Conservation (phyloP, 306 rosid genomes). For the Arachis stenosperma region DNA sequence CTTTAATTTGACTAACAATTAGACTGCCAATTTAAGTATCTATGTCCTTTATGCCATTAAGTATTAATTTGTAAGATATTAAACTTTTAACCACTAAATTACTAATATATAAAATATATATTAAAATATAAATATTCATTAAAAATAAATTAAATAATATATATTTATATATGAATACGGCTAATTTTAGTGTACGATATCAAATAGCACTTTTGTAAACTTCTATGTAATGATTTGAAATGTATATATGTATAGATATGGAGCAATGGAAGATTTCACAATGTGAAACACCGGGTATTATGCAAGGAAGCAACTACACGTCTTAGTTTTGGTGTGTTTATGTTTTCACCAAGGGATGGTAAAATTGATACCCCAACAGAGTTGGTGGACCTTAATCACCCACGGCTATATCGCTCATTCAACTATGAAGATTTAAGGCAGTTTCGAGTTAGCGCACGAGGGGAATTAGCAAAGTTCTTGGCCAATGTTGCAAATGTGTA, state of each 20-base stretch:
- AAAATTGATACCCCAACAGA: constrained; percentile 39
- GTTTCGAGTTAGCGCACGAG: not conserved
- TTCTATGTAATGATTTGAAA: not conserved
- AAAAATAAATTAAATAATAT: too few species aligned
- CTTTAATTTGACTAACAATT: too few species aligned
- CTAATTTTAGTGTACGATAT: too few species aligned
- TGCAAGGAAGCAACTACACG: constrained; percentile 41
- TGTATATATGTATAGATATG: constrained; percentile 51
- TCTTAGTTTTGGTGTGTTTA: constrained; percentile 5
- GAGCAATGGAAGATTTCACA: constrained; percentile 52
- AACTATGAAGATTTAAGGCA: constrained; percentile 32
- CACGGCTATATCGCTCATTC: constrained; percentile 40
- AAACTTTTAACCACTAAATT: too few species aligned
- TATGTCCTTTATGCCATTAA: too few species aligned
- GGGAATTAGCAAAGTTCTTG: constrained; percentile 24
- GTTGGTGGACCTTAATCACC: constrained; percentile 44
- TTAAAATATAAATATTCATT: too few species aligned
- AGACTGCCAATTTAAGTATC: too few species aligned
- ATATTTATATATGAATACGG: too few species aligned
- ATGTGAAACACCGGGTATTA: constrained; percentile 45
- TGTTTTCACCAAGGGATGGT: constrained; percentile 42
- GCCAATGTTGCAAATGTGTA: not conserved
- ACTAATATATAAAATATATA: too few species aligned
- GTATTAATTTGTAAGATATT: too few species aligned
- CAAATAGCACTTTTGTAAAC: not conserved